Percentiles rank a stretch among this genome's conserved stretches.
Conservation (phyloP, 805 yeast genomes). For the Saccharomyces mikatae region DNA sequence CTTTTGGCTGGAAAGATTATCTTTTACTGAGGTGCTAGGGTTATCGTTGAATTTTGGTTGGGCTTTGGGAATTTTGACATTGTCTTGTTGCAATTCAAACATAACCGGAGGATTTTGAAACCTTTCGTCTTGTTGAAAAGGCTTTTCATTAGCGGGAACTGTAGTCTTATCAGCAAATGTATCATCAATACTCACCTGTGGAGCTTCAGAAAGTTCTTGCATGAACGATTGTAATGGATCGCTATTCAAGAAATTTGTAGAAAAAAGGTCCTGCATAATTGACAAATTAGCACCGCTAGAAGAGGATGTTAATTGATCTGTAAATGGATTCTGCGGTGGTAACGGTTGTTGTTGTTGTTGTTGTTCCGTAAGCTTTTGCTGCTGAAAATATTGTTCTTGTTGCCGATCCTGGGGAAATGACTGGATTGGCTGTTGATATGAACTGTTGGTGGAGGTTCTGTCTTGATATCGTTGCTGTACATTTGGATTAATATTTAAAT, state of each 20-base stretch:
- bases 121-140: slow-evolving; percentile 1
- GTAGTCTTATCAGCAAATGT: neutral
- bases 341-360: neutral
- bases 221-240: slow-evolving; percentile 19
- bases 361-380: neutral
- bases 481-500: neutral
- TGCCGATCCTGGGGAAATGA: neutral
- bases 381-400: neutral
- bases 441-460: neutral
- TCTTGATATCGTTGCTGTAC: neutral
- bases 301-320: neutral
- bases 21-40: slow-evolving; percentile 10
- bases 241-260: slow-evolving; percentile 14
- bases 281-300: neutral
- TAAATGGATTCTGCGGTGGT: neutral
- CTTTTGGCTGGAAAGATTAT: slow-evolving; percentile 15
- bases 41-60: slow-evolving; percentile 7
- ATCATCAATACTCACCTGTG: slow-evolving; percentile 4
- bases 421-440: neutral
- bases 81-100: neutral
- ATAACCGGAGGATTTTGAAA: neutral
- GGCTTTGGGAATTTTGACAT: slow-evolving; percentile 2
- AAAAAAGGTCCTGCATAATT: slow-evolving; percentile 11
- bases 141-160: neutral
- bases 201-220: slow-evolving; percentile 14